These are phyloP conservation scores for Lactarius hatsudake DNA, from an alignment of 768 basidiomycete species.

Conservation along the genomic window DNA sequence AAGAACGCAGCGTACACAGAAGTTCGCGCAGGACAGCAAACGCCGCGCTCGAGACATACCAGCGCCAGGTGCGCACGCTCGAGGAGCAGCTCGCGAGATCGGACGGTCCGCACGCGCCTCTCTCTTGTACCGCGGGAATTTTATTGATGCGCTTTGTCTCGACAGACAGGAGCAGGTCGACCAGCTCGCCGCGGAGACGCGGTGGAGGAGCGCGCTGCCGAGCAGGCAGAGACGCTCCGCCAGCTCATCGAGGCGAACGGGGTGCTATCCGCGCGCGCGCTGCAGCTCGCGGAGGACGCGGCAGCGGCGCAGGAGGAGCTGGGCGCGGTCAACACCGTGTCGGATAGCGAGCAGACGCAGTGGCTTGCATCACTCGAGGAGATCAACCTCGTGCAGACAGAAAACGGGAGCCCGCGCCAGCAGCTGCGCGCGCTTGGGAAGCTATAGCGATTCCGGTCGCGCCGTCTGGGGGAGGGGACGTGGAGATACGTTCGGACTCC, in stretches of 20 bases:
- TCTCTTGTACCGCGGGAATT: not conserved
- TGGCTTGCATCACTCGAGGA: conserved; percentile 84
- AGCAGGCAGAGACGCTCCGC: conserved; percentile 69
- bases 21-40: no score
- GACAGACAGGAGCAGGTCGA: conserved; percentile 70
- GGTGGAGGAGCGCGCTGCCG: conserved; percentile 61
- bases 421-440: conserved; percentile 63
- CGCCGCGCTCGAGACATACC: conserved; percentile 79
- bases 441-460: conserved; percentile 34
- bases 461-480: not conserved
- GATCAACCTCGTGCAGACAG: conserved; percentile 77
- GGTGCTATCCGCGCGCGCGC: conserved; percentile 64
- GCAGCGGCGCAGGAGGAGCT: conserved; percentile 66
- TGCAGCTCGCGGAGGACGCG: conserved; percentile 70
- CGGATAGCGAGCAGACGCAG: conserved; percentile 73
- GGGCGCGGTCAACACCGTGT: conserved; percentile 47
- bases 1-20: conserved; percentile 91
- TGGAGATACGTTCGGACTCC: not conserved
- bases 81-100: conserved; percentile 68
- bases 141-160: not conserved
- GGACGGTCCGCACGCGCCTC: conserved; percentile 48
- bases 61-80: conserved; percentile 78
- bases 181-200: conserved; percentile 56
- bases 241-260: conserved; percentile 81
- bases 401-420: conserved; percentile 66